Evolutionary conservation across 2,329 filamentous ascomycete genomes (phyloP).

Genomic region (Fusarium tuaranense): DNA sequence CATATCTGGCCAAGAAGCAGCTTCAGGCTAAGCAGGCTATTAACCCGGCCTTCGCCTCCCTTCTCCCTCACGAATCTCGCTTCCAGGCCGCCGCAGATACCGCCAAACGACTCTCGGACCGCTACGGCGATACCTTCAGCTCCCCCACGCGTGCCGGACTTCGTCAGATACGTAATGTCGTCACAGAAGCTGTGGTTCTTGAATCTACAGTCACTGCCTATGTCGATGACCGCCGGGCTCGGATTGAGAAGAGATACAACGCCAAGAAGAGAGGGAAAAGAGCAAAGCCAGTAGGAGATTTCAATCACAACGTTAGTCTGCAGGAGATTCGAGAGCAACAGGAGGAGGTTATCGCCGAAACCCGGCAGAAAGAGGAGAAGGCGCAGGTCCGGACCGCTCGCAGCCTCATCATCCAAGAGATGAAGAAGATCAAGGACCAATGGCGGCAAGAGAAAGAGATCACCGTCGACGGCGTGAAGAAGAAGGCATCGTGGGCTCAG

Average conservation of each 20-base stretch:
- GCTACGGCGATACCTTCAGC: neutral
- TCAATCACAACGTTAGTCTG: neutral
- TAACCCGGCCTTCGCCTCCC: neutral
- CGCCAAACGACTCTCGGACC: neutral
- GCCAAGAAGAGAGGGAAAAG: neutral
- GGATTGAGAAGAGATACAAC: neutral
- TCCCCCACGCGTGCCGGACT: neutral
- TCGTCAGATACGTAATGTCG: neutral
- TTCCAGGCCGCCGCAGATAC: neutral
- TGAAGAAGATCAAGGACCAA: too few relatives aligned
- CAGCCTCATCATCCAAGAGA: too few relatives aligned
- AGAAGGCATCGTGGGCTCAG: too few relatives aligned
- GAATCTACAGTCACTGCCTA: neutral
- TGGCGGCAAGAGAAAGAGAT: too few relatives aligned
- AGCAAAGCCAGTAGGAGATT: neutral
- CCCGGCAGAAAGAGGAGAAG: too few relatives aligned
- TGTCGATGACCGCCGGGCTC: neutral
- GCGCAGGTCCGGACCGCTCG: too few relatives aligned
- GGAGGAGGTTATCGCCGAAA: too few relatives aligned
- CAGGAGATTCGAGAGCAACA: neutral
- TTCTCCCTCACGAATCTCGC: neutral
- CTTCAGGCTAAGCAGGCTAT: neutral
- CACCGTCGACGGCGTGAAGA: too few relatives aligned
- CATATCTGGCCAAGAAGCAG: neutral
- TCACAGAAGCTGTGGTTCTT: neutral